These are phyloP conservation scores for Boletus subluridellus DNA, from an alignment of 1,284 basidiomycete species.

Conservation along the genomic window DNA sequence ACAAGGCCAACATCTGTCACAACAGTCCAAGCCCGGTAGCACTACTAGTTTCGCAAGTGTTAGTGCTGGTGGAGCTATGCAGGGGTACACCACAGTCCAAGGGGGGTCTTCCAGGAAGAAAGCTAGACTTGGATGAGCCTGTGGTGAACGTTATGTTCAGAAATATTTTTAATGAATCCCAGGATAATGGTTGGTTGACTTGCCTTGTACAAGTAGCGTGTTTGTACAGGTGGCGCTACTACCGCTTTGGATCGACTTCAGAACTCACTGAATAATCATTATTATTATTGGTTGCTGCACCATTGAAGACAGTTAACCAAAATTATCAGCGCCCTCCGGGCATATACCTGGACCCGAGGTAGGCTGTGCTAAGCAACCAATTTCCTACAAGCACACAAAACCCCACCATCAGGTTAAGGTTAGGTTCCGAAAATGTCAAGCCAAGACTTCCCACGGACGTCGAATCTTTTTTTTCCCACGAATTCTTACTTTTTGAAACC, in stretches of 20 bases:
- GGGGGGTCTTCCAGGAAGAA: constrained; percentile 44
- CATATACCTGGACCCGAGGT: too few relatives aligned
- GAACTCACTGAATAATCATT: background rate
- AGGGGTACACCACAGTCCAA: constrained; percentile 33
- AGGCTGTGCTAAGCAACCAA: too few relatives aligned
- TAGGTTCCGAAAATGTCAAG: too few relatives aligned
- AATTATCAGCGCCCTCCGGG: too few relatives aligned
- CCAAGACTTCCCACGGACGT: too few relatives aligned
- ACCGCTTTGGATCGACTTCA: background rate
- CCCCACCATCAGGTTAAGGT: too few relatives aligned
- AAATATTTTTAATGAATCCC: background rate
- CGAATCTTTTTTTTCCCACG: too few relatives aligned
- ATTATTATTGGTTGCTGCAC: background rate
- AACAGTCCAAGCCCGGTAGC: constrained; percentile 49
- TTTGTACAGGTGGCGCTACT: too few relatives aligned
- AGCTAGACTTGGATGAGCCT: constrained; percentile 39
- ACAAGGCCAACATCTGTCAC: constrained; percentile 40
- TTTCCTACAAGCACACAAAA: too few relatives aligned
- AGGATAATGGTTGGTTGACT: background rate
- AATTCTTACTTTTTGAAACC: too few relatives aligned
- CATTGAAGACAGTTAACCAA: background rate
- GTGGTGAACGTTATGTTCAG: background rate
- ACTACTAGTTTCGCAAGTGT: constrained; percentile 50
- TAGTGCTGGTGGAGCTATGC: constrained; percentile 44
- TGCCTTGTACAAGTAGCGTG: background rate